A percentile compares a stretch with the other conserved stretches of the same genome.
These are phyloP conservation scores for Zarea fungicola DNA, from an alignment of 2,329 filamentous ascomycete species.

Conservation along the genomic window DNA sequence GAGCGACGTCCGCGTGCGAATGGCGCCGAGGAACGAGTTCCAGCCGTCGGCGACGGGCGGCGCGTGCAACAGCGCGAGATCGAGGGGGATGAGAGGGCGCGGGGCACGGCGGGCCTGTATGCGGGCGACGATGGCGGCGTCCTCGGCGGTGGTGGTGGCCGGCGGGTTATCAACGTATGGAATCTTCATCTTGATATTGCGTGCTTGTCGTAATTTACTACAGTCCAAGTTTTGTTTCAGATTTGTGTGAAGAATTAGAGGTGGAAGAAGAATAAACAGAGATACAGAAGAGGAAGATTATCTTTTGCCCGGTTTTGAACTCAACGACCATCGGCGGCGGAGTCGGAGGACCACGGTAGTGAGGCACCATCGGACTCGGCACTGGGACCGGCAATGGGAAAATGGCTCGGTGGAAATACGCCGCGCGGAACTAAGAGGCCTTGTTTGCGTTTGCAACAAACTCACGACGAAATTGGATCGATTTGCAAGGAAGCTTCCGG, in stretches of 20 bases:
- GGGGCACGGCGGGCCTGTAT: slow-evolving; percentile 62
- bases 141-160: slow-evolving; percentile 36
- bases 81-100: slow-evolving; percentile 67
- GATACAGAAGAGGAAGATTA: no score
- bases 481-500: no score
- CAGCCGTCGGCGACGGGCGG: slow-evolving; percentile 71
- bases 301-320: no score
- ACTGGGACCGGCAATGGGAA: slow-evolving; percentile 5
- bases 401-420: neutral
- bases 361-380: slow-evolving; percentile 3
- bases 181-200: slow-evolving; percentile 52
- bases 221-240: no score
- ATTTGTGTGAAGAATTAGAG: no score
- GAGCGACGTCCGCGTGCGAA: slow-evolving; percentile 50
- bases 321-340: neutral
- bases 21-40: slow-evolving; percentile 63
- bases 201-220: neutral
- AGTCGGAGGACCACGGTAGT: neutral
- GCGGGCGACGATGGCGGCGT: slow-evolving; percentile 55
- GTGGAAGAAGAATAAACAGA: no score
- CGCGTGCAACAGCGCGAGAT: slow-evolving; percentile 69
- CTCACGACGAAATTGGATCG: no score
- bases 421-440: no score
- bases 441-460: no score
- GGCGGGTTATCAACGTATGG: slow-evolving; percentile 57